These are phyloP conservation scores for Russula emetica DNA, from an alignment of 768 basidiomycete genomes.

Conservation along the genomic window DNA sequence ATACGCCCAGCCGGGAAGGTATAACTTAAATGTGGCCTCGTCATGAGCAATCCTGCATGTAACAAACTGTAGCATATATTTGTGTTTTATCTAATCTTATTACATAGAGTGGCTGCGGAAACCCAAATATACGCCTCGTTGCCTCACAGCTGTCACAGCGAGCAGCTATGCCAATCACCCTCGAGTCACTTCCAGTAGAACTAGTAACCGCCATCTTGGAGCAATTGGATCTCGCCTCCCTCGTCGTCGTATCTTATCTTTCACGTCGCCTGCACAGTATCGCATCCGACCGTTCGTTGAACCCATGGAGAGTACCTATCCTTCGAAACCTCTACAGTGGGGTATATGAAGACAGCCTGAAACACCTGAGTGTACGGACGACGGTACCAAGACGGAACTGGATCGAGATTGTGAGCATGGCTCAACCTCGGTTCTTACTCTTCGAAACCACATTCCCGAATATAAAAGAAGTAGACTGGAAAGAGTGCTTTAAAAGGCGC, in stretches of 20 bases:
- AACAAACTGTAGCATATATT: constrained; percentile 3
- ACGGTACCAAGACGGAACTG: constrained; percentile 74
- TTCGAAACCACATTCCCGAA: constrained; percentile 68
- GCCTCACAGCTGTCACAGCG: neutral
- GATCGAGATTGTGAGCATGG: constrained; percentile 69
- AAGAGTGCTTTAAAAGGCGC: constrained; percentile 64
- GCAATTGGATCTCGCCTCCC: constrained; percentile 60
- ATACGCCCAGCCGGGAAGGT: constrained; percentile 49
- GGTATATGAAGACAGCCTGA: constrained; percentile 49
- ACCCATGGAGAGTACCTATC: constrained; percentile 75
- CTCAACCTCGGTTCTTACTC: constrained; percentile 56
- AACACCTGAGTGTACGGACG: constrained; percentile 56
- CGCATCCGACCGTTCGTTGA: constrained; percentile 58
- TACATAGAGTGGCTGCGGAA: neutral
- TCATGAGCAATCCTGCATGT: neutral
- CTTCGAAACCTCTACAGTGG: constrained; percentile 47
- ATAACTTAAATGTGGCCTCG: constrained; percentile 1
- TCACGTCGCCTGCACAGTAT: constrained; percentile 56
- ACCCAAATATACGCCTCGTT: neutral
- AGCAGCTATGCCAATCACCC: constrained; percentile 21
- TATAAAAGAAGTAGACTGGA: constrained; percentile 62
- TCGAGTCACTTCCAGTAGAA: constrained; percentile 60
- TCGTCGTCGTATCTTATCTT: constrained; percentile 55
- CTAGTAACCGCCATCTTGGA: constrained; percentile 67
- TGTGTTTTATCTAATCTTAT: constrained; percentile 22